phyloP scores from a whole-genome alignment of 306 rosid genomes.

The Potentilla sterilis region DNA sequence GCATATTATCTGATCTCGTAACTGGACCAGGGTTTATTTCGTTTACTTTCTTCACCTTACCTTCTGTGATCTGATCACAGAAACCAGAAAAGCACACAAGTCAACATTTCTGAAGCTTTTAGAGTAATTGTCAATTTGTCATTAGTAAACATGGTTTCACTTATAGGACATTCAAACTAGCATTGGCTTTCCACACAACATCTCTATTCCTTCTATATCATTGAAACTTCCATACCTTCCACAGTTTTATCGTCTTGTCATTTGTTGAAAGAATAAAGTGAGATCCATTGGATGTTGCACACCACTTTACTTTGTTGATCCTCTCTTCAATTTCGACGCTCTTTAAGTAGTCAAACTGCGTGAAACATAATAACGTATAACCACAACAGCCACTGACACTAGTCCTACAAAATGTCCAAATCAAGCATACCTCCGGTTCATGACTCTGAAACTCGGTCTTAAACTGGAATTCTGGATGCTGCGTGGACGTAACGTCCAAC shows the following conservation, averaged over 20 bases:
- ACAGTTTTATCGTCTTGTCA: slow-evolving; percentile 64
- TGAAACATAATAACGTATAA: background rate
- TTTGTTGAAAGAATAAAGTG: slow-evolving; percentile 58
- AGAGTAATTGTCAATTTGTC: background rate
- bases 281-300: slow-evolving; percentile 47
- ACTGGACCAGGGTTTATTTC: slow-evolving; percentile 39
- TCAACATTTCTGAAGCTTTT: background rate
- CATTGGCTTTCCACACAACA: background rate
- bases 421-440: slow-evolving; percentile 52
- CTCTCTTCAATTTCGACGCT: slow-evolving; percentile 59
- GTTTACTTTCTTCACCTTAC: slow-evolving; percentile 43
- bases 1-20: slow-evolving; percentile 48
- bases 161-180: background rate
- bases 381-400: background rate
- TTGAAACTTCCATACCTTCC: slow-evolving; percentile 45
- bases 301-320: slow-evolving; percentile 64
- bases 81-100: slow-evolving; percentile 16
- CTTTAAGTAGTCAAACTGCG: slow-evolving; percentile 60
- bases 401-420: background rate
- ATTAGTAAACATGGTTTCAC: background rate
- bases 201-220: background rate
- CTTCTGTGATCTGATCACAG: slow-evolving; percentile 56
- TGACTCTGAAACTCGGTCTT: slow-evolving; percentile 71
- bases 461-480: slow-evolving; percentile 44
- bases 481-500: slow-evolving; percentile 34